A percentile compares a stretch with the other conserved stretches of the same genome.
Evolutionary conservation across 2,329 filamentous ascomycete genomes (phyloP).

Genomic region (Aureobasidium subglaciale): DNA sequence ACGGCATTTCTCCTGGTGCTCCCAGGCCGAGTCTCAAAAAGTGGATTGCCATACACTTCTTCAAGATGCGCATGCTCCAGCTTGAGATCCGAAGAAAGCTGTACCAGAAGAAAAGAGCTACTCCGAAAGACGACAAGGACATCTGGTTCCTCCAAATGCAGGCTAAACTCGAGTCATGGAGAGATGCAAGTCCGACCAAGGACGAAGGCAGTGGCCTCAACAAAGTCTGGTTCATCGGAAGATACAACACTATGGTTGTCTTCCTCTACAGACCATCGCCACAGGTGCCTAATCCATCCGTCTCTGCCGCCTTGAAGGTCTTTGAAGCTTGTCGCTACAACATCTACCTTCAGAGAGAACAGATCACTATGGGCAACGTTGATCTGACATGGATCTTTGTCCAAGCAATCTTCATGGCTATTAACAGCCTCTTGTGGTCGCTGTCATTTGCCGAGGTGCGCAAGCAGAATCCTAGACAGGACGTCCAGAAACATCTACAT

Average conservation of each 20-base stretch:
- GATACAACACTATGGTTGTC: conserved; percentile 82
- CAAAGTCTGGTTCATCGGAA: conserved; percentile 65
- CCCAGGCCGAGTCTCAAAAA: conserved; percentile 69
- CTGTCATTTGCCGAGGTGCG: conserved; percentile 82
- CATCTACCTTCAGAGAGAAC: conserved; percentile 70
- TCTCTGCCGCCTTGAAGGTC: conserved; percentile 70
- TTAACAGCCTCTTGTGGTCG: conserved; percentile 88
- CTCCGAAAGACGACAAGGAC: conserved; percentile 71
- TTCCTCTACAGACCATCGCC: conserved; percentile 86
- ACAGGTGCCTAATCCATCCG: conserved; percentile 78
- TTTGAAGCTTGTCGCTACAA: conserved; percentile 78
- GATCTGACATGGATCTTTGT: conserved; percentile 95
- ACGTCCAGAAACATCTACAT: conserved; percentile 68
- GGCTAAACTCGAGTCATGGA: conserved; percentile 71
- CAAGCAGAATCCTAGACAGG: conserved; percentile 60
- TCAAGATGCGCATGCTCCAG: conserved; percentile 82
- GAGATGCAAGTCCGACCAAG: conserved; percentile 65
- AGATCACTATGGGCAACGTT: conserved; percentile 66
- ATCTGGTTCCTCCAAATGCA: conserved; percentile 83
- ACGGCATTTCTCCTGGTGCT: conserved; percentile 63
- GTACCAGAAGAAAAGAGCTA: conserved; percentile 74
- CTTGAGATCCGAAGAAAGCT: conserved; percentile 79
- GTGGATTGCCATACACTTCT: conserved; percentile 83
- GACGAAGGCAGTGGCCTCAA: conserved; percentile 64
- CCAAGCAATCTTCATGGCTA: conserved; percentile 78